phyloP scores from a whole-genome alignment of 2,329 filamentous ascomycete genomes.

The Mycosphaerelloides madeirae region DNA sequence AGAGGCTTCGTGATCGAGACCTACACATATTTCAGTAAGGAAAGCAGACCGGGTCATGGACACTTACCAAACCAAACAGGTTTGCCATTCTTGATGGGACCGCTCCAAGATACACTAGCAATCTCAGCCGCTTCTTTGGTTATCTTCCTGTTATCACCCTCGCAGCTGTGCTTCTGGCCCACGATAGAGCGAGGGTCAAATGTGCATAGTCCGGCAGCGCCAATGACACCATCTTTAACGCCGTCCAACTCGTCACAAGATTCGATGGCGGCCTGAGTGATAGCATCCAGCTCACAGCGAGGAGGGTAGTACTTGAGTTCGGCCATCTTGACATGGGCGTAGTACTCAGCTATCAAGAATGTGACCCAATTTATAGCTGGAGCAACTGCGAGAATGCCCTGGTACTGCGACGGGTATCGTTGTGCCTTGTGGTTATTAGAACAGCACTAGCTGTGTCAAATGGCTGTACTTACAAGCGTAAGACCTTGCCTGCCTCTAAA shows the following conservation, averaged over 20 bases:
- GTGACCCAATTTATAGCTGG: constrained; percentile 38
- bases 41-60: too few species aligned
- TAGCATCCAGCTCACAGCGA: constrained; percentile 35
- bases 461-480: constrained; percentile 15
- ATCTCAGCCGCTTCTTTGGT: constrained; percentile 29
- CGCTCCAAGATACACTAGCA: constrained; percentile 31
- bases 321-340: constrained; percentile 31
- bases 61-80: constrained; percentile 32
- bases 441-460: background rate
- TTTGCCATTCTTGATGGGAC: constrained; percentile 22
- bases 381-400: constrained; percentile 39
- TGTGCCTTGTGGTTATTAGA: constrained; percentile 21
- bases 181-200: constrained; percentile 31
- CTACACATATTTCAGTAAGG: too few species aligned
- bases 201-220: constrained; percentile 25
- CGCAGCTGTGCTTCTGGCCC: constrained; percentile 25
- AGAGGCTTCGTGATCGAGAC: constrained; percentile 16
- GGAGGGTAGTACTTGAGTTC: constrained; percentile 25
- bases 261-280: constrained; percentile 32
- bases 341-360: constrained; percentile 28
- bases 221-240: constrained; percentile 34
- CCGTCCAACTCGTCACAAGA: constrained; percentile 38
- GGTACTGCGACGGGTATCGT: constrained; percentile 34
- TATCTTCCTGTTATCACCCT: constrained; percentile 21
- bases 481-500: constrained; percentile 37